These are phyloP conservation scores for Monosporascus sp. DNA, from an alignment of 2,329 filamentous ascomycete genomes.

Conservation along the genomic window DNA sequence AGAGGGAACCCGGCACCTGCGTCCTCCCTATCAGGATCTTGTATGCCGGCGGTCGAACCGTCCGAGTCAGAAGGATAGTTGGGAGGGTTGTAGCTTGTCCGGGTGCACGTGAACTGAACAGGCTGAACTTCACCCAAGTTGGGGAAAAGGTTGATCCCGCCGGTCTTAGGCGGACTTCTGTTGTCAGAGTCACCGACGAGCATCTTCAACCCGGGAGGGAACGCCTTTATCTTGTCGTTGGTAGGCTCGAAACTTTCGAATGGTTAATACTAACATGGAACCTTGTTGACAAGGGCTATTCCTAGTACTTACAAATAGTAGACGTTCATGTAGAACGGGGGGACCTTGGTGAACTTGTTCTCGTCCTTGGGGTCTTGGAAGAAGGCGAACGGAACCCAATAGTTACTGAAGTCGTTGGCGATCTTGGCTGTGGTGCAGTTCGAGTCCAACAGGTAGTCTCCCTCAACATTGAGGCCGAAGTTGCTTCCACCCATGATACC, in stretches of 20 bases:
- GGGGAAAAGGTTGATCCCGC: conserved; percentile 45
- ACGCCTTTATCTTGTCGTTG: conserved; percentile 61
- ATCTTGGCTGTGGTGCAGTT: conserved; percentile 67
- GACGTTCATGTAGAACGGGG: conserved; percentile 65
- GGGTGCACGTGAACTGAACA: conserved; percentile 57
- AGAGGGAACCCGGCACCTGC: conserved; percentile 64
- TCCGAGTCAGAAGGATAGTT: conserved; percentile 51
- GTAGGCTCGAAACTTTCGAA: conserved; percentile 50
- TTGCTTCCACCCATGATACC: conserved; percentile 65
- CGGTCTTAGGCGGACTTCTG: conserved; percentile 51
- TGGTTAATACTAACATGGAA: neutral
- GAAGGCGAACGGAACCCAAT: conserved; percentile 71
- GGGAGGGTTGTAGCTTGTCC: conserved; percentile 39
- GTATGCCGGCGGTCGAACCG: conserved; percentile 49
- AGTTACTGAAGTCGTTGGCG: conserved; percentile 65
- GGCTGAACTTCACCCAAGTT: conserved; percentile 46
- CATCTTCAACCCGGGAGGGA: conserved; percentile 68
- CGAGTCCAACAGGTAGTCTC: conserved; percentile 52
- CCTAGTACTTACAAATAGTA: conserved; percentile 62
- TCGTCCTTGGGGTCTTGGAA: conserved; percentile 57
- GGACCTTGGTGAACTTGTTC: conserved; percentile 57
- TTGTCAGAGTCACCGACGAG: conserved; percentile 57
- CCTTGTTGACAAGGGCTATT: neutral
- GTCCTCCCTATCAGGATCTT: conserved; percentile 47
- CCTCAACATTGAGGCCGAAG: conserved; percentile 58